Evolutionary conservation across 1,284 basidiomycete genomes (phyloP).

Genomic region (Hypsizygus ulmarius): DNA sequence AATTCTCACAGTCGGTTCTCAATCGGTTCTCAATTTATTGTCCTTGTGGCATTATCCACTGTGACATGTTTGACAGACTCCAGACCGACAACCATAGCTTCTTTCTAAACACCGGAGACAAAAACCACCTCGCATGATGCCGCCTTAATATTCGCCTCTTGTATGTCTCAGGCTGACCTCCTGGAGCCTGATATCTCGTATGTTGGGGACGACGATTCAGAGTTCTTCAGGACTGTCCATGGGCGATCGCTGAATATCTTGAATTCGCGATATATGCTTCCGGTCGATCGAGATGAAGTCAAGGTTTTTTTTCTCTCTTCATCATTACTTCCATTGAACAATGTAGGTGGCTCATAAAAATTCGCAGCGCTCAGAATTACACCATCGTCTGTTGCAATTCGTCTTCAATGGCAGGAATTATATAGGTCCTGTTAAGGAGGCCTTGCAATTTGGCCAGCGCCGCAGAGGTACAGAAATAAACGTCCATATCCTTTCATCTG

Average conservation of each 20-base stretch:
- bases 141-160: conserved; percentile 13
- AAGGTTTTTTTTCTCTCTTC: conserved; percentile 44
- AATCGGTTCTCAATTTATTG: conserved; percentile 1
- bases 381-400: conserved; percentile 62
- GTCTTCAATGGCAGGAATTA: conserved; percentile 61
- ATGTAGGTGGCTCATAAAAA: background rate
- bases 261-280: conserved; percentile 54
- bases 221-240: conserved; percentile 48
- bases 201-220: conserved; percentile 41
- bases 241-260: conserved; percentile 49
- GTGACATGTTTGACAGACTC: conserved; percentile 12
- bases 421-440: conserved; percentile 57
- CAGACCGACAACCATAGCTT: background rate
- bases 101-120: conserved; percentile 3
- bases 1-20: conserved; percentile 3
- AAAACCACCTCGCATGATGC: conserved; percentile 16
- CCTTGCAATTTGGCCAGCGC: conserved; percentile 47
- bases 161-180: conserved; percentile 20
- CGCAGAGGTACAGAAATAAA: conserved; percentile 33
- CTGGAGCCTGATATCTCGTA: conserved; percentile 22
- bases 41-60: conserved; percentile 10
- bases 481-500: conserved; percentile 21
- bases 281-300: conserved; percentile 60
- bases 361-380: conserved; percentile 55
- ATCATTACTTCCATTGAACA: background rate